Percentiles rank a stretch among this genome's conserved stretches.
These are phyloP conservation scores for Neonothopanus nambi DNA, from an alignment of 1,284 basidiomycete species.

Conservation along the genomic window DNA sequence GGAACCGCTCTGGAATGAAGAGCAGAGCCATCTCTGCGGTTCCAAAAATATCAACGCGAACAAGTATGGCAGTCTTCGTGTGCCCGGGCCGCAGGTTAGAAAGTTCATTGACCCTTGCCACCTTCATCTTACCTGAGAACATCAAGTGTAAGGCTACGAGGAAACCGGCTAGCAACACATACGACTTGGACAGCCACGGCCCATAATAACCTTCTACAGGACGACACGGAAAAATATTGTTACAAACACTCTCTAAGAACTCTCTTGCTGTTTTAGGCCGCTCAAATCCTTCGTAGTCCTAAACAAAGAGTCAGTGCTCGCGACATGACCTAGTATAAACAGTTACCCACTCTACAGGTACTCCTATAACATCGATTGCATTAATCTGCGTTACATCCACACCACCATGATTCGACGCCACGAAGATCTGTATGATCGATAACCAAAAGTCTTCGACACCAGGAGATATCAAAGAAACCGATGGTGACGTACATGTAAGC, in stretches of 20 bases:
- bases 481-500: slow-evolving; percentile 62
- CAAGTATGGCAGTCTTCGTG: too few species aligned
- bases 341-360: slow-evolving; percentile 56
- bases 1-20: too few species aligned
- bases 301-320: slow-evolving; percentile 14
- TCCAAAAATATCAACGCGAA: too few species aligned
- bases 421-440: slow-evolving; percentile 60
- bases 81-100: too few species aligned
- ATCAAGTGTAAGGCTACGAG: too few species aligned
- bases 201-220: too few species aligned
- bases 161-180: too few species aligned
- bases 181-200: too few species aligned
- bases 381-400: slow-evolving; percentile 80
- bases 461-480: neutral
- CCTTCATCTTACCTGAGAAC: too few species aligned
- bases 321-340: slow-evolving; percentile 3
- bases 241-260: neutral
- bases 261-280: slow-evolving; percentile 51
- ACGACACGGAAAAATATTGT: neutral
- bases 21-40: too few species aligned
- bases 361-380: slow-evolving; percentile 72
- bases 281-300: slow-evolving; percentile 60
- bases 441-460: neutral
- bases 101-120: too few species aligned
- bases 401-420: slow-evolving; percentile 73